Conservation (phyloP, 2,329 filamentous ascomycete genomes). For the Fusarium siculi region DNA sequence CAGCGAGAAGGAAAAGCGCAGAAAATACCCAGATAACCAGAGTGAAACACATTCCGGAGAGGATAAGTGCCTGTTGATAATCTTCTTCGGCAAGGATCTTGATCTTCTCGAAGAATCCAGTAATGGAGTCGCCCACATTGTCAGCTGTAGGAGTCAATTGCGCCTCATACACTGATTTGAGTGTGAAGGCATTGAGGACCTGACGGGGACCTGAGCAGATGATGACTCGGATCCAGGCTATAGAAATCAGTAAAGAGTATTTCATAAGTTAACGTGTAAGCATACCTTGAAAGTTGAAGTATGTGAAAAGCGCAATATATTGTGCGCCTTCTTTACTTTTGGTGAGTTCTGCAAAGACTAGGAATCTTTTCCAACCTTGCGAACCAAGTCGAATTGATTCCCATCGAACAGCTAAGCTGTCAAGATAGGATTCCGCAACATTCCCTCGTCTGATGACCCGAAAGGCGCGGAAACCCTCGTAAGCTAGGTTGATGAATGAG, state of each 20-base stretch:
- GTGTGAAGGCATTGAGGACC: slow-evolving; percentile 87
- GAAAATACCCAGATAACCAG: slow-evolving; percentile 89
- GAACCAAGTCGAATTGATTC: slow-evolving; percentile 82
- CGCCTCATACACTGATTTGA: slow-evolving; percentile 83
- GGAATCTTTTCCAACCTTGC: slow-evolving; percentile 86
- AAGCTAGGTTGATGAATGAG: slow-evolving; percentile 83
- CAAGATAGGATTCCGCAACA: slow-evolving; percentile 90
- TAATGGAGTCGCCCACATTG: slow-evolving; percentile 70
- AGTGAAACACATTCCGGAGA: slow-evolving; percentile 93
- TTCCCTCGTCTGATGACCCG: slow-evolving; percentile 86
- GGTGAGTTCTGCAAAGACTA: slow-evolving; percentile 92
- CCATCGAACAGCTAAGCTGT: slow-evolving; percentile 84
- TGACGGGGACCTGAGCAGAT: slow-evolving; percentile 93
- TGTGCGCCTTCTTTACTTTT: slow-evolving; percentile 92
- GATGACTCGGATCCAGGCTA: slow-evolving; percentile 87
- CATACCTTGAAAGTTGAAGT: slow-evolving; percentile 78
- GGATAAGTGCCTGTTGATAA: slow-evolving; percentile 81
- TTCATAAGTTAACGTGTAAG: neutral
- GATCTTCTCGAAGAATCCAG: slow-evolving; percentile 87
- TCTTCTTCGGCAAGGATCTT: slow-evolving; percentile 76
- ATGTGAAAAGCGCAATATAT: slow-evolving; percentile 90
- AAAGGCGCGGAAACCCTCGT: slow-evolving; percentile 82
- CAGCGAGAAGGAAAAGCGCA: slow-evolving; percentile 78
- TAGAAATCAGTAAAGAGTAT: slow-evolving; percentile 20
- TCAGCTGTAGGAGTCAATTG: slow-evolving; percentile 69